phyloP scores from a whole-genome alignment of 2,329 filamentous ascomycete genomes.

The Catunica adiposa region DNA sequence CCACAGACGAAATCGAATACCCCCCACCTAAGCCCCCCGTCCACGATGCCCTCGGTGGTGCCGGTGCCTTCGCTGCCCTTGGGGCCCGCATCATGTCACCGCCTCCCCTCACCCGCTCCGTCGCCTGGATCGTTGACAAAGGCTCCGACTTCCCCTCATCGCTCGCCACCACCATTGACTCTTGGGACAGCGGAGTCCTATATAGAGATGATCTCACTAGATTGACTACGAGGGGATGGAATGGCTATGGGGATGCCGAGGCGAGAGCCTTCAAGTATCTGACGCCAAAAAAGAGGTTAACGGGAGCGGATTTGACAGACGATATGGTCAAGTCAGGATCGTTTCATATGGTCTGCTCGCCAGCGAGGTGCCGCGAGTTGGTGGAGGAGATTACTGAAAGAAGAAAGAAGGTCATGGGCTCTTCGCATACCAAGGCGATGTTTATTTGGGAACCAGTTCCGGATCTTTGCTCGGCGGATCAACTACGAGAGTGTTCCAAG shows the following conservation, averaged over 20 bases:
- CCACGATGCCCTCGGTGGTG: constrained; percentile 70
- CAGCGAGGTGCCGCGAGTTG: constrained; percentile 58
- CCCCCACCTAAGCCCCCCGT: constrained; percentile 50
- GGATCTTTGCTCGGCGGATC: constrained; percentile 61
- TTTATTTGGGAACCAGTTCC: constrained; percentile 96
- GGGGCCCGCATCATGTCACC: constrained; percentile 81
- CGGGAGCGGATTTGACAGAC: constrained; percentile 51
- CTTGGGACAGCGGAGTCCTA: constrained; percentile 61
- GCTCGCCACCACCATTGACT: constrained; percentile 45
- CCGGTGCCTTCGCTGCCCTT: constrained; percentile 69
- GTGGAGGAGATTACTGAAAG: constrained; percentile 52
- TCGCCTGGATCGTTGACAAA: constrained; percentile 84
- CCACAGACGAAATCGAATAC: constrained; percentile 82
- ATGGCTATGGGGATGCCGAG: constrained; percentile 63
- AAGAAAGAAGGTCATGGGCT: constrained; percentile 26
- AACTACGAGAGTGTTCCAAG: constrained; percentile 48
- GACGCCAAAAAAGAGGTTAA: constrained; percentile 71
- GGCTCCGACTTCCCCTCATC: constrained; percentile 69
- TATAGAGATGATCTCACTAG: constrained; percentile 49
- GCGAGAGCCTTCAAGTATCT: constrained; percentile 68
- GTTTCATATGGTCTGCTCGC: constrained; percentile 79
- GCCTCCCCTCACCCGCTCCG: constrained; percentile 37
- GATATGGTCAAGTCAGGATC: constrained; percentile 53
- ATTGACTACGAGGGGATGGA: constrained; percentile 81
- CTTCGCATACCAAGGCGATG: constrained; percentile 39